A percentile compares a stretch with the other conserved stretches of the same genome.
phyloP scores from a whole-genome alignment of 352 stramenopile genomes.

The Phytophthora chlamydospora region DNA sequence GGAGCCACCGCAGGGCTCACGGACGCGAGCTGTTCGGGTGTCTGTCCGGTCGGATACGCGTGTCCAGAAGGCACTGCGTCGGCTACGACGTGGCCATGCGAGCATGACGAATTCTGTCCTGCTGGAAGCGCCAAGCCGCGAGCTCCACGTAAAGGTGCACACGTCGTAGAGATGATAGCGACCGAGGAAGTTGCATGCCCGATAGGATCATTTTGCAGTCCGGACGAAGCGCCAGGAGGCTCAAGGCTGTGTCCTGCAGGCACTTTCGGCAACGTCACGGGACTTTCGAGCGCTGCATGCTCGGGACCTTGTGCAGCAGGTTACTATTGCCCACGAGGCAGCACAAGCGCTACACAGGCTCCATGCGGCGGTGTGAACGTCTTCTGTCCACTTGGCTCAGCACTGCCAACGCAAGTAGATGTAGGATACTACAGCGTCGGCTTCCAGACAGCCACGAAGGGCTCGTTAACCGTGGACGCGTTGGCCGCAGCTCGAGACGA shows the following conservation, averaged over 20 bases:
- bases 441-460: conserved; percentile 9
- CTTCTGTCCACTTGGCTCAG: conserved; percentile 59
- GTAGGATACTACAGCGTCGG: conserved; percentile 55
- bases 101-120: conserved; percentile 28
- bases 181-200: conserved; percentile 39
- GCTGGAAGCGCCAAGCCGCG: conserved; percentile 30
- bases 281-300: conserved; percentile 49
- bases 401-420: conserved; percentile 37
- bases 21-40: conserved; percentile 55
- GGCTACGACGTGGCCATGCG: conserved; percentile 44
- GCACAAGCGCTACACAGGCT: conserved; percentile 39
- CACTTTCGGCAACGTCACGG: conserved; percentile 59
- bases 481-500: conserved; percentile 15
- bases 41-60: conserved; percentile 67
- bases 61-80: conserved; percentile 61
- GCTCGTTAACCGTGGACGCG: conserved; percentile 8
- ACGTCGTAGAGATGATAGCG: conserved; percentile 30
- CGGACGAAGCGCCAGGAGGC: conserved; percentile 32
- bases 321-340: conserved; percentile 65
- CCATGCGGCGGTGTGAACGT: conserved; percentile 45
- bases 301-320: conserved; percentile 56
- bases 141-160: conserved; percentile 25
- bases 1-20: conserved; percentile 48
- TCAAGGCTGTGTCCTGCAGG: conserved; percentile 56
- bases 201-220: conserved; percentile 55